Evolutionary conservation across 257 asterid genomes (phyloP).

Genomic region (Paulownia fortunei): DNA sequence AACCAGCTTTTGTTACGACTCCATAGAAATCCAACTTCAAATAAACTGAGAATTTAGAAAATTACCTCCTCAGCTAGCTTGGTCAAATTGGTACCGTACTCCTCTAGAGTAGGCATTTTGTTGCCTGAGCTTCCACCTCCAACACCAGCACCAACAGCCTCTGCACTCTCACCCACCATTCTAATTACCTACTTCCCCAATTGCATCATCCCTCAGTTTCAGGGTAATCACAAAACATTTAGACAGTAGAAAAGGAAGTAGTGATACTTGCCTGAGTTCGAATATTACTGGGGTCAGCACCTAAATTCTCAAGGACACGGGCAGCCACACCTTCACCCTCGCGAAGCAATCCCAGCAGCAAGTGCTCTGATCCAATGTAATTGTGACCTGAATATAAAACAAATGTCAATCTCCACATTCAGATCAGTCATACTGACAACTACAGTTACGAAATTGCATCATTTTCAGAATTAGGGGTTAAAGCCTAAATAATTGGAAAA

Average conservation of each 20-base stretch:
- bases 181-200: constrained; percentile 59
- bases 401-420: constrained; percentile 18
- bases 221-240: constrained; percentile 45
- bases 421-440: background rate
- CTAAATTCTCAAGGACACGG: constrained; percentile 94
- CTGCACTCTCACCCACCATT: constrained; percentile 86
- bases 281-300: constrained; percentile 94
- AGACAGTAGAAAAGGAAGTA: constrained; percentile 36
- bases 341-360: constrained; percentile 91
- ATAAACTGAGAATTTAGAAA: constrained; percentile 10
- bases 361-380: constrained; percentile 99
- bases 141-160: constrained; percentile 81
- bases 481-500: background rate
- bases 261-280: constrained; percentile 75
- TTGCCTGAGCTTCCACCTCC: constrained; percentile 78
- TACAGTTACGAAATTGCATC: background rate
- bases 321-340: constrained; percentile 99
- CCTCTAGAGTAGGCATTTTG: constrained; percentile 83
- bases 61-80: constrained; percentile 91
- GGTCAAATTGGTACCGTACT: constrained; percentile 78
- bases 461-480: constrained; percentile 3
- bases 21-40: background rate
- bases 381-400: constrained; percentile 75
- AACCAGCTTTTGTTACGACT: background rate
- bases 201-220: constrained; percentile 9